phyloP scores from a whole-genome alignment of 176 grass and related monocot genomes.

The Aegilops tauschii region DNA sequence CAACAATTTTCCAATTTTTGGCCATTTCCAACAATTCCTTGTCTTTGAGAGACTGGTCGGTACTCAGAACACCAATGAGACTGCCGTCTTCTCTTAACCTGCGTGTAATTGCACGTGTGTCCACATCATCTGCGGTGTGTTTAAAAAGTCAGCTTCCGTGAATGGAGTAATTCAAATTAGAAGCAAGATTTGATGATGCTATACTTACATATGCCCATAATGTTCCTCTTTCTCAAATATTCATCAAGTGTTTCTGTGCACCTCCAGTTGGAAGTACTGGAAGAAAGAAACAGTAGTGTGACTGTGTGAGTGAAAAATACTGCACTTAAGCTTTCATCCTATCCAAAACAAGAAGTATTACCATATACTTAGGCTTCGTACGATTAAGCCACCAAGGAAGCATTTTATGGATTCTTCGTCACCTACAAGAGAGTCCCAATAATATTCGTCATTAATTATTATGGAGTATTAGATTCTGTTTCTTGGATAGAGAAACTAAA shows the following conservation, averaged over 20 bases:
- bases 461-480: background rate
- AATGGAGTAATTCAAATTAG: background rate
- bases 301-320: background rate
- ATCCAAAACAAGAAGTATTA: constrained; percentile 26
- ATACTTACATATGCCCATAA: constrained; percentile 96
- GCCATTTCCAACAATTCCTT: constrained; percentile 74
- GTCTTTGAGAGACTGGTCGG: constrained; percentile 67
- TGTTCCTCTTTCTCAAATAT: constrained; percentile 81
- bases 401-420: constrained; percentile 89
- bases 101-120: constrained; percentile 90
- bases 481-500: background rate
- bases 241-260: constrained; percentile 85
- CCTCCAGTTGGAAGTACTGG: constrained; percentile 88
- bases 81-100: constrained; percentile 94
- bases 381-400: constrained; percentile 83
- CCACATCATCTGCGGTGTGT: constrained; percentile 71
- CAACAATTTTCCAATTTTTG: constrained; percentile 88
- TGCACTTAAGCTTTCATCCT: too few species aligned
- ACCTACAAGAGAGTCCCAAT: constrained; percentile 36
- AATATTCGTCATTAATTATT: constrained; percentile 7
- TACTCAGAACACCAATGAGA: constrained; percentile 95
- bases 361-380: constrained; percentile 90
- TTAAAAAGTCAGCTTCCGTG: constrained; percentile 1
- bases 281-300: constrained; percentile 10
- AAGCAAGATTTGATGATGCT: background rate